Evolutionary conservation across 139 green algal genomes (phyloP).

Genomic region (Nannochloris sp.): DNA sequence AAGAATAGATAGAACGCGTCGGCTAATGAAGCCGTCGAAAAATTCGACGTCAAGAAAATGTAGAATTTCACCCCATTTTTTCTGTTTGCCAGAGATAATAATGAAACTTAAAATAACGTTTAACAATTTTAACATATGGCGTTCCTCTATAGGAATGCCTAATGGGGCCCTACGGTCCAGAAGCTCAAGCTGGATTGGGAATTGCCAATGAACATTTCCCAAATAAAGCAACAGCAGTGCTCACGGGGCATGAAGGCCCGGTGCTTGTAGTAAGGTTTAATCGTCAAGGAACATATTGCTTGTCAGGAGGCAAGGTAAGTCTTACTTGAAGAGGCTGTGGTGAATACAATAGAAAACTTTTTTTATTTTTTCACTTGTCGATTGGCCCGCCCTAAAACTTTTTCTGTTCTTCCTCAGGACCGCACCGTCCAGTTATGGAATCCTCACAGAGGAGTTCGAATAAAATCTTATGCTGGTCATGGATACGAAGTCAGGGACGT

Average conservation of each 20-base stretch:
- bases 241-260: slow-evolving; percentile 72
- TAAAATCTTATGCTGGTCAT: slow-evolving; percentile 85
- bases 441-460: slow-evolving; percentile 52
- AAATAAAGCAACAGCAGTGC: not conserved
- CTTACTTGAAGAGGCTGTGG: not conserved
- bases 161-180: slow-evolving; percentile 9
- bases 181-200: slow-evolving; percentile 1
- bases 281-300: slow-evolving; percentile 65
- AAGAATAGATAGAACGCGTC: no score
- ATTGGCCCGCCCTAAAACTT: not conserved
- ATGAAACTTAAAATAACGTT: no score
- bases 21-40: no score
- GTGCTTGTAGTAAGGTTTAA: slow-evolving; percentile 85
- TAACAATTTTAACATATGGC: no score
- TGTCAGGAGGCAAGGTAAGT: slow-evolving; percentile 77
- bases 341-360: not conserved
- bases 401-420: slow-evolving; percentile 51
- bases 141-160: no score
- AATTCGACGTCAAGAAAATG: no score
- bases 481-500: slow-evolving; percentile 82
- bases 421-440: slow-evolving; percentile 82
- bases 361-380: not conserved
- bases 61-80: no score
- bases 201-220: slow-evolving; percentile 16
- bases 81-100: no score